phyloP scores from a whole-genome alignment of 768 basidiomycete species.

The Naganishia kalamii region DNA sequence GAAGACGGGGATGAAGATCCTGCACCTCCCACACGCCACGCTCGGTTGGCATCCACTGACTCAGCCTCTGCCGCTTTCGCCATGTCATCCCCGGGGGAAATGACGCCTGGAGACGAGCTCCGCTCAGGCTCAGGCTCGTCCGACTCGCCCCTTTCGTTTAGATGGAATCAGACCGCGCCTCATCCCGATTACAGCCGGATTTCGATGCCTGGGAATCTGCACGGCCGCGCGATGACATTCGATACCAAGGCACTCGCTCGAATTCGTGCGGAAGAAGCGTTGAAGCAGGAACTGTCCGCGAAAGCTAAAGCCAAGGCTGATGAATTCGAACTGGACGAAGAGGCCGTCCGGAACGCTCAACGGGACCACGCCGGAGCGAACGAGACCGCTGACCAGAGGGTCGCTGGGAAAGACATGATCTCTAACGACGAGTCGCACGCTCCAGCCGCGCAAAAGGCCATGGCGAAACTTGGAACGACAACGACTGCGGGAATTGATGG shows the following conservation, averaged over 20 bases:
- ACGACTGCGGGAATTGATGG: neutral
- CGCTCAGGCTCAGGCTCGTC: neutral
- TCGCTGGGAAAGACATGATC: constrained; percentile 43
- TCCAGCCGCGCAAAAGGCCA: neutral
- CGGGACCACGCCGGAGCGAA: neutral
- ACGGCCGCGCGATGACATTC: constrained; percentile 1
- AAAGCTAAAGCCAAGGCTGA: neutral
- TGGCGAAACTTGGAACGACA: neutral
- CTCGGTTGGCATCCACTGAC: neutral
- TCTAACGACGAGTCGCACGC: neutral
- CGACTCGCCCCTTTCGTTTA: neutral
- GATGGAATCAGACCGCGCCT: constrained; percentile 8
- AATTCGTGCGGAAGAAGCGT: neutral
- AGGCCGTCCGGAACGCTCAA: neutral
- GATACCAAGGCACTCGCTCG: constrained; percentile 12
- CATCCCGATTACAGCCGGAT: neutral
- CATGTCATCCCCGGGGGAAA: constrained; percentile 4
- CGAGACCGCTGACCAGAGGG: constrained; percentile 17
- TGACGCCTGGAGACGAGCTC: constrained; percentile 3
- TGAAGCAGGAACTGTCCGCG: neutral
- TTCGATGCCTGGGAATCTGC: neutral
- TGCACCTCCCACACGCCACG: neutral
- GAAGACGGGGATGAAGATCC: neutral
- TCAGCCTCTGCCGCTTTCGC: neutral
- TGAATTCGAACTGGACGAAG: constrained; percentile 15